These are phyloP conservation scores for Plantago ovata DNA, from an alignment of 257 asterid genomes.

Conservation along the genomic window DNA sequence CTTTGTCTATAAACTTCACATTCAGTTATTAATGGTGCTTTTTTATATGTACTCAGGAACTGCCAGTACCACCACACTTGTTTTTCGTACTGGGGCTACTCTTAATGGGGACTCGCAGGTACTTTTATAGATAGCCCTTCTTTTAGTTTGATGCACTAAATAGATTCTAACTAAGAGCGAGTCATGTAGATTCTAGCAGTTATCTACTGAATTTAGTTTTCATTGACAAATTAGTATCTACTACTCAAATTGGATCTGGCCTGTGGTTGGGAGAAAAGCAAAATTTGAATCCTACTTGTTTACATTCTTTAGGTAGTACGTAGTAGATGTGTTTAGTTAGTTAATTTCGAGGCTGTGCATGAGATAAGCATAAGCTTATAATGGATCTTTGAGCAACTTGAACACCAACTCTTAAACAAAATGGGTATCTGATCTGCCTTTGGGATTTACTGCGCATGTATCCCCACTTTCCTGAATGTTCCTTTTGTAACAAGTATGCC, in stretches of 20 bases:
- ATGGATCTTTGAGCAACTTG: slow-evolving; percentile 1
- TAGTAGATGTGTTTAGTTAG: neutral
- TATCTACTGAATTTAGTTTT: no score
- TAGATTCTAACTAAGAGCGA: no score
- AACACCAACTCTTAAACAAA: slow-evolving; percentile 9
- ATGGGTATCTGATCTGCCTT: slow-evolving; percentile 14
- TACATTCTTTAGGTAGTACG: no score
- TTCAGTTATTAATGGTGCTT: slow-evolving; percentile 31
- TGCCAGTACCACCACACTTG: slow-evolving; percentile 24
- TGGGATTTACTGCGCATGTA: slow-evolving; percentile 9
- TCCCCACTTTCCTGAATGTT: slow-evolving; percentile 7
- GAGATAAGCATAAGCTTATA: slow-evolving; percentile 12
- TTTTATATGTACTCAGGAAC: slow-evolving; percentile 36
- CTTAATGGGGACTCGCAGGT: slow-evolving; percentile 55
- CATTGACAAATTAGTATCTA: no score
- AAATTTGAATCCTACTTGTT: no score
- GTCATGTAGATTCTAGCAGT: no score
- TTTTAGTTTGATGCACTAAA: no score
- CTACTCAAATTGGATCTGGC: no score
- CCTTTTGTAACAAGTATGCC: neutral
- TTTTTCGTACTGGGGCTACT: slow-evolving; percentile 27
- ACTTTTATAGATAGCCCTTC: no score
- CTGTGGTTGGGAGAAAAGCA: no score
- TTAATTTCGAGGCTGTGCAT: slow-evolving; percentile 11
- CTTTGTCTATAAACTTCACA: slow-evolving; percentile 18